Base-by-base conservation (phyloP, 352 stramenopile species). In the Aphanomyces invadans region DNA sequence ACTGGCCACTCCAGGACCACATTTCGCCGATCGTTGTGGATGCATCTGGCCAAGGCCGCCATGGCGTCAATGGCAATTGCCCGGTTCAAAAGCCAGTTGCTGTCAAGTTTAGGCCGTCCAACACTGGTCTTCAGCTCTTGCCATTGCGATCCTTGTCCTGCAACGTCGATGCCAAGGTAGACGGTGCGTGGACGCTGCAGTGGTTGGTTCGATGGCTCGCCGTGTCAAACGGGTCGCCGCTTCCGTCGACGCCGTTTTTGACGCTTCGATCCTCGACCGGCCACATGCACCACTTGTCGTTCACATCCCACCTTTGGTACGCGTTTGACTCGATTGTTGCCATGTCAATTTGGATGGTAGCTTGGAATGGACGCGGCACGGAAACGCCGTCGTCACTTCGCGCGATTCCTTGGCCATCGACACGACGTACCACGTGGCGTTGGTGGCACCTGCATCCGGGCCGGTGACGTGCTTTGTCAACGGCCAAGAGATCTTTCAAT, bases 1-100 rank as follows among this genome's bases (percentile, higher is more conserved):
- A 60, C 49, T 67, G 60, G 60, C 60, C 60, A 15, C 49, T 67
- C 12, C 45, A 67, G n/a, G 60, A 67, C 29, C 17, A 59, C 46
- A 11, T n/a, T 4, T 21, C 25, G 12, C 3, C 11, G n/a, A 3
- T 38, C 5, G 60, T 46, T n/a, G 31, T 67, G 10, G 60, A 67
- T 51, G 32, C 48, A 12, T 67, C 60, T 10, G 60, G 60, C 4
- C 60, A 45, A 12, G 42, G 23, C 19, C n/a, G 25, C 19, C 60
- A 67, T 33, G 39, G 32, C 17, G 44, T 19, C 2, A n/a, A 57
- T 21, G 21, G 3, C 23, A 25, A 31, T 10, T 23, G 29, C 33
- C n/a, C 49, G n/a, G 23, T 67, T 5, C 21, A 17, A 44, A 67
- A 67, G 60, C 46, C 60, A 3, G 15, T 67, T 2, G 33, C 28